phyloP scores from a whole-genome alignment of 192 early-diverging fungal genomes.

The Coemansia sp. region DNA sequence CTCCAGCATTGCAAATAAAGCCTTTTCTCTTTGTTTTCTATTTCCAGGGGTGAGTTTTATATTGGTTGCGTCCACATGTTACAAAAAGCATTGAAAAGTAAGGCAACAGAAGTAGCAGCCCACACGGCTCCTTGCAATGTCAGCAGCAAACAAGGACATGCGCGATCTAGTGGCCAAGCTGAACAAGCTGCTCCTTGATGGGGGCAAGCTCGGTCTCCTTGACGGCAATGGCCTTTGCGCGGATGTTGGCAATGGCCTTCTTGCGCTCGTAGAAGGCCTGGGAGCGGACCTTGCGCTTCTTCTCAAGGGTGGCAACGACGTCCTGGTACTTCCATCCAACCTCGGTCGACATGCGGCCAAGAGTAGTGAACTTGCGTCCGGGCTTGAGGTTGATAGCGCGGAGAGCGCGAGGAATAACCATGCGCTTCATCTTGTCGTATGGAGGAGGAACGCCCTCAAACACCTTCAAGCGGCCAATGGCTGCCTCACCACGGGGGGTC shows the following conservation, averaged over 20 bases:
- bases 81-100: not conserved
- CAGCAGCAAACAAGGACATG: slow-evolving; percentile 5
- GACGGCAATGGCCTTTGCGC: slow-evolving; percentile 58
- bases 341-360: slow-evolving; percentile 91
- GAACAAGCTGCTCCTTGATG: slow-evolving; percentile 60
- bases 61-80: slow-evolving; percentile 5
- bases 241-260: slow-evolving; percentile 74
- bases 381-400: slow-evolving; percentile 96
- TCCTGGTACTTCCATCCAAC: slow-evolving; percentile 99
- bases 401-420: slow-evolving; percentile 96
- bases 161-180: slow-evolving; percentile 59
- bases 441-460: slow-evolving; percentile 99
- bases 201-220: slow-evolving; percentile 60
- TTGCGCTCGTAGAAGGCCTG: slow-evolving; percentile 92
- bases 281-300: slow-evolving; percentile 96
- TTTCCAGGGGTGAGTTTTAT: not conserved
- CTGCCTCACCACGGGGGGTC: slow-evolving; percentile 95
- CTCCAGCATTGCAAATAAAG: slow-evolving; percentile 4
- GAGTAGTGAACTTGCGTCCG: slow-evolving; percentile 96
- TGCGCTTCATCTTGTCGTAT: slow-evolving; percentile 95
- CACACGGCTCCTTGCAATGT: not conserved
- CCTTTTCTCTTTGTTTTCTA: not conserved
- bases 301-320: slow-evolving; percentile 94
- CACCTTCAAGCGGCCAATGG: slow-evolving; percentile 96
- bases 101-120: not conserved